Evolutionary conservation across 139 green algal species (phyloP), one percentile per base, ranked within the genome.

Genomic region (Tetraselmis striata): DNA sequence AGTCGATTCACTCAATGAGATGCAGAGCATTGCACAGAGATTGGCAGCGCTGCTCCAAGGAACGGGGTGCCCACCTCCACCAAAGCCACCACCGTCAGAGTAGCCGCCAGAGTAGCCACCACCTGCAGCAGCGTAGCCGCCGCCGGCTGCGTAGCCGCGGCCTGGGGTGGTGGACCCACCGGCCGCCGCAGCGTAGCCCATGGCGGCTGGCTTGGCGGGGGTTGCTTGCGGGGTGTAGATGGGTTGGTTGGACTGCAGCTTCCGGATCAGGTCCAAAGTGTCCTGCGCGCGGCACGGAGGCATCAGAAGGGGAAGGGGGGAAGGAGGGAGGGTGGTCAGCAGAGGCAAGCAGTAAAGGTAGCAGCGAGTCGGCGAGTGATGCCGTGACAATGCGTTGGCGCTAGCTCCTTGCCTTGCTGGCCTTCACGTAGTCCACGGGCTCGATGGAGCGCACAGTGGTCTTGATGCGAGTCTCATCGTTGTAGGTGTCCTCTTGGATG

Each of bases 401-500:
- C n/a, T n/a, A n/a, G n/a, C n/a, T n/a, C n/a, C n/a, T n/a, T n/a
- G 18, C 28, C 76, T 79, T 79, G 29, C 28, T 79, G 28, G 18
- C 78, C 23, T 30, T 75, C 75, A 26, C 75, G 31, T 80, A 89
- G 80, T 81, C 74, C 26, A 90, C 81, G 5, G 80, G 59, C 25
- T 84, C 32, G 59, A 87, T 83, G 59, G 78, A 84, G 2, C 87
- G 31, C 23, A 95, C 83, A 0, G 74, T 88, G n/a, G 86, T 84
- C 86, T 95, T 95, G 77, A 95, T 79, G 26, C 94, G 91, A n/a
- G 32, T 45, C 87, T 98, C 93, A 76, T 98, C 95, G 26, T 96
- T 90, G 82, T 95, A 98, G 2, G 81, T 95, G 80, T 98, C 95
- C 83, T 95, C 90, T 0, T 87, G 82, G 1, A 97, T 85, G 85